These are phyloP conservation scores for Leucaena leucocephala DNA, from an alignment of 306 rosid species.

Conservation along the genomic window DNA sequence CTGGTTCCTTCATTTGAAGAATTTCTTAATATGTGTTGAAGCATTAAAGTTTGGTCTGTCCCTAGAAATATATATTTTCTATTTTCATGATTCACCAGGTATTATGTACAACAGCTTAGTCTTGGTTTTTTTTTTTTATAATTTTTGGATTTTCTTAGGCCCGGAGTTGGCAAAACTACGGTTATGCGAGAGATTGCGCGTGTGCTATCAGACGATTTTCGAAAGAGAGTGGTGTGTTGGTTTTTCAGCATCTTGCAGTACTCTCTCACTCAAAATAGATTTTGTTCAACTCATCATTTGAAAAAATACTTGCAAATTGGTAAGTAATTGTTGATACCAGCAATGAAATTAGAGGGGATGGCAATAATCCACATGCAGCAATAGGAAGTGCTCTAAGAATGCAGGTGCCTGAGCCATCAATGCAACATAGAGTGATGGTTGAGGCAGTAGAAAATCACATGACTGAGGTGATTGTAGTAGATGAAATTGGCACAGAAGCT, in stretches of 20 bases:
- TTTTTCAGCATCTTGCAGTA: slow-evolving; percentile 28
- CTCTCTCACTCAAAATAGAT: slow-evolving; percentile 3
- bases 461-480: slow-evolving; percentile 77
- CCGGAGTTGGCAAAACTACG: slow-evolving; percentile 82
- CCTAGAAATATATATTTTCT: not conserved
- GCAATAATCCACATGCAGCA: slow-evolving; percentile 73
- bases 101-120: slow-evolving; percentile 16
- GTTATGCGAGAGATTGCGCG: slow-evolving; percentile 73
- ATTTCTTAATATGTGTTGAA: not conserved
- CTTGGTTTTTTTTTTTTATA: not conserved
- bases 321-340: slow-evolving; percentile 76
- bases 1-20: not conserved
- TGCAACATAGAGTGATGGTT: slow-evolving; percentile 74
- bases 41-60: not conserved
- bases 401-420: slow-evolving; percentile 69
- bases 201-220: slow-evolving; percentile 62
- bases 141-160: slow-evolving; percentile 49
- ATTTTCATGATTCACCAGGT: slow-evolving; percentile 1
- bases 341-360: slow-evolving; percentile 77
- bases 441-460: slow-evolving; percentile 84
- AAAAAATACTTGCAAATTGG: slow-evolving; percentile 35
- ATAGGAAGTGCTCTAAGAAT: slow-evolving; percentile 72
- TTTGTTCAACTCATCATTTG: slow-evolving; percentile 20
- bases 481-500: slow-evolving; percentile 74
- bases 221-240: slow-evolving; percentile 67